Percentiles rank a stretch among this genome's conserved stretches.
Evolutionary conservation across 73 alveolate genomes (phyloP).

Genomic region (Vitrella brassicaformis): DNA sequence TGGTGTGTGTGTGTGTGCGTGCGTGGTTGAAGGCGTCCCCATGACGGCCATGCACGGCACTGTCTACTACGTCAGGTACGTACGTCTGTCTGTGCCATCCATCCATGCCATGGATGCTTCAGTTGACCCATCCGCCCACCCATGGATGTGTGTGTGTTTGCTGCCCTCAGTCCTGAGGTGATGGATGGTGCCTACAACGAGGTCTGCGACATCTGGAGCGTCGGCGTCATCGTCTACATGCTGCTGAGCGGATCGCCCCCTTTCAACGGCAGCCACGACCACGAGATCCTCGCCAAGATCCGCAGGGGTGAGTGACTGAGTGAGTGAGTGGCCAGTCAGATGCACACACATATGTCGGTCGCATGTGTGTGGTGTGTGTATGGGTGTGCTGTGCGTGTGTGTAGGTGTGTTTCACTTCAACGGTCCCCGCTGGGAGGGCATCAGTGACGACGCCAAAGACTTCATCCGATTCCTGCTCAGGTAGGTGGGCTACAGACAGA

Average conservation of each 20-base stretch:
- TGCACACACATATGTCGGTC: too few relatives aligned
- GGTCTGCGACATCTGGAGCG: neutral
- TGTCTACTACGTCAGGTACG: neutral
- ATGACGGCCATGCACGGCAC: neutral
- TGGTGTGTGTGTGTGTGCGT: too few relatives aligned
- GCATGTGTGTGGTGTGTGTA: too few relatives aligned
- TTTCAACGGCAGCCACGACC: constrained; percentile 13
- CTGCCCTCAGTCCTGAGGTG: neutral
- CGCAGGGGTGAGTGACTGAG: neutral
- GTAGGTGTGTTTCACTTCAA: neutral
- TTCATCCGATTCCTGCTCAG: neutral
- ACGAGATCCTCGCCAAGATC: constrained; percentile 25
- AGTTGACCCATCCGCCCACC: too few relatives aligned
- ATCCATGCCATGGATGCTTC: too few relatives aligned
- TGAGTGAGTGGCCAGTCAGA: too few relatives aligned
- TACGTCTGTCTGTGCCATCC: too few relatives aligned
- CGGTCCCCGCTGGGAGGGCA: neutral
- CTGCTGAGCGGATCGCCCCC: constrained; percentile 6
- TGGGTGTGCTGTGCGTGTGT: too few relatives aligned
- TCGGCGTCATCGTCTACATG: neutral
- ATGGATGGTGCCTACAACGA: neutral
- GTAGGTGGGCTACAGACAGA: too few relatives aligned
- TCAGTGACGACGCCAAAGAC: neutral
- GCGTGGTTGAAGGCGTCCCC: too few relatives aligned
- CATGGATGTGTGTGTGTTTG: too few relatives aligned